phyloP scores from a whole-genome alignment of 192 early-diverging fungal genomes.

The Coemansia erecta region DNA sequence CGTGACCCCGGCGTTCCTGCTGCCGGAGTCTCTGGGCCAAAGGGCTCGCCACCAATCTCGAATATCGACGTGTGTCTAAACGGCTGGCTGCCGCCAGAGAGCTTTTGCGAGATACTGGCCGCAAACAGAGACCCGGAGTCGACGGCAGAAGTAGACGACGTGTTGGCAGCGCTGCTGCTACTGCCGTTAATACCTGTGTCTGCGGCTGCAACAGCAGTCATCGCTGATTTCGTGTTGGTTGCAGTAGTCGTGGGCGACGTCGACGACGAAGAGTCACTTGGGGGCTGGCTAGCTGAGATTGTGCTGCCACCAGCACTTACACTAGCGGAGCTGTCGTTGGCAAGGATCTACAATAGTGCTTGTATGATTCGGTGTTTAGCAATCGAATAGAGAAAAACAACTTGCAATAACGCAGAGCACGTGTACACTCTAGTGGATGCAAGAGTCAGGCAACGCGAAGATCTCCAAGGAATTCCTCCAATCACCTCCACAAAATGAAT shows the following conservation, averaged over 20 bases:
- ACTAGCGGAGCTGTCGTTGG: no score
- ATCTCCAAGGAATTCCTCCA: background rate
- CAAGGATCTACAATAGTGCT: no score
- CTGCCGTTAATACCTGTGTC: background rate
- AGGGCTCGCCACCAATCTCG: constrained; percentile 50
- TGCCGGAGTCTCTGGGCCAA: constrained; percentile 19
- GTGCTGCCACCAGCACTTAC: no score
- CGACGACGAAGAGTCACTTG: constrained; percentile 1
- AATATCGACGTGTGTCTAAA: constrained; percentile 42
- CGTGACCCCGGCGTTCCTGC: constrained; percentile 12
- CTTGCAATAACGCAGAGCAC: background rate
- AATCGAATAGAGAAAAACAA: no score
- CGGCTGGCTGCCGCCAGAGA: constrained; percentile 8
- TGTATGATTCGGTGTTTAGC: no score
- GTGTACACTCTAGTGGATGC: constrained; percentile 4
- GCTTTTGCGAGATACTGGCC: constrained; percentile 4
- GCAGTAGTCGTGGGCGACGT: constrained; percentile 8
- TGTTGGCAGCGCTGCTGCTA: constrained; percentile 1
- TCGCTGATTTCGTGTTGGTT: background rate
- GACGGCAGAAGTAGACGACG: constrained; percentile 17
- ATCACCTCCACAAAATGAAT: no score
- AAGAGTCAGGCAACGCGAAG: background rate
- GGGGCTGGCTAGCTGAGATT: no score
- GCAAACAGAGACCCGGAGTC: constrained; percentile 22
- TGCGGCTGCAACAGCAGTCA: constrained; percentile 1